Evolutionary conservation across 2,329 filamentous ascomycete species (phyloP), one percentile per base, ranked within the genome.

Genomic region (Monilinia polystroma): DNA sequence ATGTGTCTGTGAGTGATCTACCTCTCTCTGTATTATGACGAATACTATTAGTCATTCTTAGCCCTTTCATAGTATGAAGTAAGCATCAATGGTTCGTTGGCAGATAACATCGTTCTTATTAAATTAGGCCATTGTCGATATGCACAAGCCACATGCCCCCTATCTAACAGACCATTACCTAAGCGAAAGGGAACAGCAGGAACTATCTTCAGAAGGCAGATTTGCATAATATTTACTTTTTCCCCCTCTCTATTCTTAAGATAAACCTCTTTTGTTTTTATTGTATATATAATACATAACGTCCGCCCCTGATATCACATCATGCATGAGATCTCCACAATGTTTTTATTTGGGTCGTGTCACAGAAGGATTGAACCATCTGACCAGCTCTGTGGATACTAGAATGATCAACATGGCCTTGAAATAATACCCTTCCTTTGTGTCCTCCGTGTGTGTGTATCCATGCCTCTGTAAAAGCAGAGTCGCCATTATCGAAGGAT

Each of bases 311-410:
- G 18, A 53, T 43, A 43, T 41, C 18, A 54, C 20, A 63, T 43
- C 23, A 54, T 63, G 60, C 49, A 63, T 53, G 49, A 32, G 35
- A 43, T 54, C 60, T 63, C 60, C 60, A 63, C 60, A n/a, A 18
- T 6, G 23, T 29, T 26, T 47, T 53, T 63, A 16, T 49, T n/a
- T 63, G 60, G 60, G 60, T 63, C 60, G 49, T 63, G 60, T 55
- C 49, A 63, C 60, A 41, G 60, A 63, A 63, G 60, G 60, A 63
- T 63, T 63, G 32, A 63, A 53, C 58, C 58, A 51, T 51, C 58
- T 62, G 58, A 62, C 58, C 58, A 62, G 20, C 16, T 38, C n/a
- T 20, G n/a, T 51, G 58, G 14, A 12, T 26, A 38, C 41, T 12
- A 26, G 35, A 62, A 26, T 51, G 45, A 20, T 51, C 8, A 29